Conservation (phyloP, 805 yeast genomes). For the Barnettozyma wickerhamii region DNA sequence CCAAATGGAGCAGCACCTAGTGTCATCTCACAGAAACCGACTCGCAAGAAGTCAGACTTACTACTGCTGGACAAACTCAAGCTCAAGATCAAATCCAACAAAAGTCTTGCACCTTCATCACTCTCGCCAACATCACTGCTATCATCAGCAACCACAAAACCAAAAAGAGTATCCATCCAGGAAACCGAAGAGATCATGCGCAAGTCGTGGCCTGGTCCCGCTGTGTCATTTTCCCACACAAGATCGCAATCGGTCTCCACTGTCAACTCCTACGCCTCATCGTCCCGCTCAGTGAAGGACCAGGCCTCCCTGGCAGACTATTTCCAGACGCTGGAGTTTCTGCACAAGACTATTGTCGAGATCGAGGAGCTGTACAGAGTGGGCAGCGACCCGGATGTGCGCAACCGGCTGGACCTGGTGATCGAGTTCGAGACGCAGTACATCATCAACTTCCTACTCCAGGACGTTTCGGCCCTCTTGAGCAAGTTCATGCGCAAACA, state of each 20-base stretch:
- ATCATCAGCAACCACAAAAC: not conserved
- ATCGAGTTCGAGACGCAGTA: slow-evolving; percentile 8
- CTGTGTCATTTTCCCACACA: not conserved
- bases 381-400: slow-evolving; percentile 3
- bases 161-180: not conserved
- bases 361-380: slow-evolving; percentile 4
- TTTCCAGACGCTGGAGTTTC: slow-evolving; percentile 5
- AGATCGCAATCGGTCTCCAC: slow-evolving; percentile 5
- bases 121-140: not conserved
- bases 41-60: slow-evolving; percentile 1
- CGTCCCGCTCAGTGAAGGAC: slow-evolving; percentile 12
- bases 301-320: slow-evolving; percentile 12
- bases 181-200: not conserved
- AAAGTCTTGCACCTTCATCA: not conserved
- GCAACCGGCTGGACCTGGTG: slow-evolving; percentile 5
- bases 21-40: not conserved
- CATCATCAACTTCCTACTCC: slow-evolving; percentile 10
- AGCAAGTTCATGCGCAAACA: slow-evolving; percentile 1
- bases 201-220: not conserved
- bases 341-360: slow-evolving; percentile 8
- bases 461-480: slow-evolving; percentile 4
- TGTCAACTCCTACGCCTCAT: not conserved
- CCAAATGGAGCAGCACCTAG: too few relatives aligned
- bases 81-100: slow-evolving; percentile 3
- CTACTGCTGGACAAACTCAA: slow-evolving; percentile 6